Evolutionary conservation across 495 filamentous ascomycete genomes (phyloP), one percentile per base, ranked within the genome.

Genomic region (Aspergillus sclerotioniger): DNA sequence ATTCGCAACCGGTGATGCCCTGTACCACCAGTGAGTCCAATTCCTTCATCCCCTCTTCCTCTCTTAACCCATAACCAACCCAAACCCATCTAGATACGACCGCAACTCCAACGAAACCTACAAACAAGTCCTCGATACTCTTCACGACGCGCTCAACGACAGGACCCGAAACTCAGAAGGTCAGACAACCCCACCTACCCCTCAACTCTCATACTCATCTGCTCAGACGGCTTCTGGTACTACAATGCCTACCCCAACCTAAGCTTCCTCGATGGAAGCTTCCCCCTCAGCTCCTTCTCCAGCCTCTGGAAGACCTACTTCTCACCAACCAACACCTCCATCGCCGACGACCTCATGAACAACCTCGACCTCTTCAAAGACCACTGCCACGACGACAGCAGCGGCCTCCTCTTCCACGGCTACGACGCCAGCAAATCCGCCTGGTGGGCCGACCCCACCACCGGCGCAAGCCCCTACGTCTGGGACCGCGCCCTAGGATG

Each of bases 401-500:
- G 76, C 0, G 73, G 74, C 1, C 70, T 86, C 6, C 65, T 87
- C 6, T 72, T 76, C 29, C 83, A 87, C 57, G 84, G 84, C 9
- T 86, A 86, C 57, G 84, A 86, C 50, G 80, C 78, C 29, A 73
- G 72, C 13, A 75, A 72, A 50, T 73, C 59, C 9, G 80, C 83
- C 8, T 70, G 76, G 0, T 87, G 84, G 84, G 83, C 83, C 6
- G 73, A 83, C 53, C 71, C 76, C 0, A 54, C 73, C 3, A 85
- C 82, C 7, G 83, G 84, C 32, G 81, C 78, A 2, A 73, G 76
- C 21, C 82, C 80, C 6, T 65, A 80, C 12, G 81, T 83, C 20
- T 87, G 84, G 84, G 71, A 75, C 53, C 74, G 84, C 15, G 77
- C 83, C 0, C 67, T 84, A 16, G 84, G 83, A 0, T 86, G 83